Evolutionary conservation across 208 protist genomes (phyloP).

Genomic region (Trypanosomatidae sp.): DNA sequence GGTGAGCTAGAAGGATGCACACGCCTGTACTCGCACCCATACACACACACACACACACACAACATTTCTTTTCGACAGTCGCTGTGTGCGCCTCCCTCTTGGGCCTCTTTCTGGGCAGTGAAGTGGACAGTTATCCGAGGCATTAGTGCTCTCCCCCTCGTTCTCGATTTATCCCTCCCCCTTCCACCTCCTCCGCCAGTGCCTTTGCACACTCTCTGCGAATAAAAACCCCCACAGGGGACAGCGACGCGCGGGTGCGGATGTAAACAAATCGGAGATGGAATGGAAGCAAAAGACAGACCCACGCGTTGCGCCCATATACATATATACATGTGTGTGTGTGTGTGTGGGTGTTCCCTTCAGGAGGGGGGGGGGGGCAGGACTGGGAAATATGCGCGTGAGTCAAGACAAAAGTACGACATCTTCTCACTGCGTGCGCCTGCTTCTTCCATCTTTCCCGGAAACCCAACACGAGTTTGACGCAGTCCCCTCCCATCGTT

Average conservation of each 20-base stretch:
- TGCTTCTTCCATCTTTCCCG: neutral
- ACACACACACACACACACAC: neutral
- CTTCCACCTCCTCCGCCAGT: neutral
- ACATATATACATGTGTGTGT: neutral
- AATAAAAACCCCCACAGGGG: no score
- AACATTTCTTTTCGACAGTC: neutral
- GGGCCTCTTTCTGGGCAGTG: neutral
- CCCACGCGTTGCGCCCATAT: no score
- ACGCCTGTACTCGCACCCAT: neutral
- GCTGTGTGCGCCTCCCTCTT: neutral
- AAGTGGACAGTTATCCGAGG: neutral
- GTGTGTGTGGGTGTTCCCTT: neutral
- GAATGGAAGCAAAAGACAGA: neutral
- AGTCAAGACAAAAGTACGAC: neutral
- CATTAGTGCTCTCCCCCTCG: neutral
- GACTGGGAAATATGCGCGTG: constrained; percentile 1
- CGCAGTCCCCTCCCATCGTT: neutral
- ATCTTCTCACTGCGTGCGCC: neutral
- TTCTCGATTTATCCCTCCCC: neutral
- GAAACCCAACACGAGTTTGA: no score
- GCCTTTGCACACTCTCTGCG: no score
- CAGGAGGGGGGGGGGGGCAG: neutral
- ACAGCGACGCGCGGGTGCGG: neutral
- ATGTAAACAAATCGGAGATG: neutral
- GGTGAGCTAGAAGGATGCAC: neutral